Base-by-base conservation (phyloP, 768 basidiomycete genomes). In the Pholiota conissans region DNA sequence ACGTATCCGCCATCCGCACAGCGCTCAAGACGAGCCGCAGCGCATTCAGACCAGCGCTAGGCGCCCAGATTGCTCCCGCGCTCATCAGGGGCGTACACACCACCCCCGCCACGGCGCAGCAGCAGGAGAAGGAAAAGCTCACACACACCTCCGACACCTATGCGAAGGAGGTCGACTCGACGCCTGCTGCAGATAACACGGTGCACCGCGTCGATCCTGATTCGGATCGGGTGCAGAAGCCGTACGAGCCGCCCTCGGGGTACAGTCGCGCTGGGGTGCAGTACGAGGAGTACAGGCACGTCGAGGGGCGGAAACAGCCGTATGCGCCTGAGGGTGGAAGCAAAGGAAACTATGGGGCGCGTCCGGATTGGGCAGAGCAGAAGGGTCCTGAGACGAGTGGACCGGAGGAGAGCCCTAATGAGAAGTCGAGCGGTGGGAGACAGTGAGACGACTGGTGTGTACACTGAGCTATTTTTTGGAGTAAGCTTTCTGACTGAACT, bases 221-320 rank as follows among this genome's bases (percentile, higher is more conserved):
- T 49, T 60, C 49, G 11, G 64, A 64, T 40, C 32, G 39, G 30
- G 63, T 67, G 32, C 66, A 65, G 49, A 67, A 66, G 30, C 80
- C 84, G 3, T 72, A 81, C 55, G 82, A 84, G 55, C 71, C 79
- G 2, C 78, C 80, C 6, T 76, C 80, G 3, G 77, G 78, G 0
- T 82, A 73, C 73, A 83, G 76, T 55, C 69, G 69, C n/a, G 74
- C 74, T 1, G 76, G 75, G 2, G 67, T 67, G 30, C 66, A 70
- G 55, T 74, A 75, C 29, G 75, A 74, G 11, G 75, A 73, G 47
- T 75, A 76, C 52, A 56, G 63, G 50, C 64, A 59, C 27, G 64
- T 67, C 18, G 67, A 71, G 42, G 62, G 59, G 14, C 58, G 53
- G 45, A 75, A 75, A 46, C 63, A 66, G 52, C 72, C 73, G 0